Conservation (phyloP, 495 filamentous ascomycete genomes). For the Cercophora scortea region DNA sequence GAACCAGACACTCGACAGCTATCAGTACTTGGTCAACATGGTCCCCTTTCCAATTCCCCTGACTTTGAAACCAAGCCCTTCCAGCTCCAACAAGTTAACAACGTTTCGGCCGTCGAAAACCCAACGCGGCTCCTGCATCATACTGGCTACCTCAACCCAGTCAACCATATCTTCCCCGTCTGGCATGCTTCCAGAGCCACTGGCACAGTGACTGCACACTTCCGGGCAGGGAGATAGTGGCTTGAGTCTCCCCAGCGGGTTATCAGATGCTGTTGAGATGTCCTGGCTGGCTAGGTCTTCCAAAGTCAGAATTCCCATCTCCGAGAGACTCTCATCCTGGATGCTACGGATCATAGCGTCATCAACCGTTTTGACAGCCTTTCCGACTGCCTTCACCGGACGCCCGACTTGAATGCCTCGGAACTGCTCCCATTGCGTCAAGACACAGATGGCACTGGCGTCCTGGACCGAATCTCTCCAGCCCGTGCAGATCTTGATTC, state of each 20-base stretch:
- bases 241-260: conserved; percentile 17
- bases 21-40: not conserved
- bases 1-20: too few species aligned
- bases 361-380: not conserved
- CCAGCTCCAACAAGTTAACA: conserved; percentile 15
- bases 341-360: not conserved
- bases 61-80: conserved; percentile 19
- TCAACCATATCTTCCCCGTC: conserved; percentile 32
- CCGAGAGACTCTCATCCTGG: conserved; percentile 3
- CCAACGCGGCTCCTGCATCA: conserved; percentile 60
- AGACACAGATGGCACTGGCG: conserved; percentile 18
- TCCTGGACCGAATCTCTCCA: conserved; percentile 41
- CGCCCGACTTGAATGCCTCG: conserved; percentile 9
- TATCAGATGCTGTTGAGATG: conserved; percentile 2
- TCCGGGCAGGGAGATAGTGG: conserved; percentile 9
- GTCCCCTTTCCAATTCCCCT: conserved; percentile 18
- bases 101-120: conserved; percentile 60
- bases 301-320: conserved; percentile 15
- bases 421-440: conserved; percentile 27
- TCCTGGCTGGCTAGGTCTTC: conserved; percentile 8
- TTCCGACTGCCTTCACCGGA: not conserved
- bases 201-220: conserved; percentile 24
- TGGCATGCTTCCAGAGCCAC: not conserved
- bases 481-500: conserved; percentile 28
- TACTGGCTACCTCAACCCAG: conserved; percentile 41